Evolutionary conservation across 208 protist genomes (phyloP).

Genomic region (Acanthamoeba royreba): DNA sequence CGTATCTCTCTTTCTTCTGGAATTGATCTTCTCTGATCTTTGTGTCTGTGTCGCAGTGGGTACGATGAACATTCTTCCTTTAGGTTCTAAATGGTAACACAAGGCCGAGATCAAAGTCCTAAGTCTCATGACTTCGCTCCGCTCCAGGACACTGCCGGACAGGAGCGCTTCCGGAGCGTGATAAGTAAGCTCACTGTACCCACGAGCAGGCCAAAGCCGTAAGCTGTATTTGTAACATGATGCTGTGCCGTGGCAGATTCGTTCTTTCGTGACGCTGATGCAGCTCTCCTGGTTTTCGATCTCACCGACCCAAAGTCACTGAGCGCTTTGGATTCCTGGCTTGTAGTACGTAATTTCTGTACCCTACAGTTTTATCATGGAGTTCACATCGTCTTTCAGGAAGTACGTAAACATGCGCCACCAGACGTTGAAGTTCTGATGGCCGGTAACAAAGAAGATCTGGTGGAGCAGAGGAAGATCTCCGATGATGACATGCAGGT

Average conservation of each 20-base stretch:
- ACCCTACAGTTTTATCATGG: background rate
- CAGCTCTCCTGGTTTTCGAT: background rate
- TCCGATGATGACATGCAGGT: background rate
- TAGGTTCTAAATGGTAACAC: background rate
- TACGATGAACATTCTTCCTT: background rate
- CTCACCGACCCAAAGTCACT: background rate
- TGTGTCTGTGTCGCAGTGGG: background rate
- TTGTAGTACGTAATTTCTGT: background rate
- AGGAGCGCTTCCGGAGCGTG: background rate
- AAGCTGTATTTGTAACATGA: too few species aligned
- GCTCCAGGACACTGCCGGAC: background rate
- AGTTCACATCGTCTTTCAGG: too few species aligned
- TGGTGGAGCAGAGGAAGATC: background rate
- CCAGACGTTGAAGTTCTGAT: background rate
- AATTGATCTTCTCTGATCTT: background rate
- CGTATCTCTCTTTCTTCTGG: background rate
- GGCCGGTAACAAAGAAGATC: background rate
- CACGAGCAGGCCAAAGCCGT: too few species aligned
- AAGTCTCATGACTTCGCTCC: background rate
- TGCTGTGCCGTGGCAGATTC: background rate
- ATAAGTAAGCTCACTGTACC: background rate
- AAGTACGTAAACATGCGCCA: background rate
- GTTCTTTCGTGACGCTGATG: background rate
- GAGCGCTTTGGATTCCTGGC: background rate
- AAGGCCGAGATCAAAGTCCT: too few species aligned